Conservation (phyloP, 768 basidiomycete species). For the Tricholoma matsutake region DNA sequence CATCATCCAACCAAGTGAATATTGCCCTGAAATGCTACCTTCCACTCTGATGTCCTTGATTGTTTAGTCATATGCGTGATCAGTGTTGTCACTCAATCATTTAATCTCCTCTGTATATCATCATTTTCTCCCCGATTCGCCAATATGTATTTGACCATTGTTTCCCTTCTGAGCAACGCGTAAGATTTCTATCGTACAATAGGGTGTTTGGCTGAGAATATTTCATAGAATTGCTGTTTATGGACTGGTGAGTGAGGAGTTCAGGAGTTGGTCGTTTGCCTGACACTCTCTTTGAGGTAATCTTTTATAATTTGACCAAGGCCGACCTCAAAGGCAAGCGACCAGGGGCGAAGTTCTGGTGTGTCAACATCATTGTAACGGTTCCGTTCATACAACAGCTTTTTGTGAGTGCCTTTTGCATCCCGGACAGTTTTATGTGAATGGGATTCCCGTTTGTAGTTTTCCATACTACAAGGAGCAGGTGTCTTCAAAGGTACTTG, state of each 20-base stretch:
- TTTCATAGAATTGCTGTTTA: not conserved
- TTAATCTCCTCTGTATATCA: constrained; percentile 62
- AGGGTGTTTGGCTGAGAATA: not conserved
- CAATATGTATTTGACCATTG: constrained; percentile 58
- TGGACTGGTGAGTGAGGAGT: constrained; percentile 79
- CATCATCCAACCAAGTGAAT: constrained; percentile 51
- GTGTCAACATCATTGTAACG: constrained; percentile 83
- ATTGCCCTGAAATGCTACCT: not conserved
- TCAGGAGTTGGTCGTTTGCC: constrained; percentile 34
- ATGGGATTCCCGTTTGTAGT: constrained; percentile 34
- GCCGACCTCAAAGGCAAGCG: constrained; percentile 71
- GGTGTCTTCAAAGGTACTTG: constrained; percentile 56
- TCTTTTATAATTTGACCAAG: constrained; percentile 78
- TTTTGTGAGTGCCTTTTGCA: constrained; percentile 42
- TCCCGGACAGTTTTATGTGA: not conserved
- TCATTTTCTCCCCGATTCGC: constrained; percentile 59
- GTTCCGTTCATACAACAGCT: constrained; percentile 84
- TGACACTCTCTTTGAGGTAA: not conserved
- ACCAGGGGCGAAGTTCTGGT: constrained; percentile 79
- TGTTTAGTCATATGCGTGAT: constrained; percentile 54
- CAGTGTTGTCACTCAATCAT: constrained; percentile 73
- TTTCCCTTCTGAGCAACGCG: constrained; percentile 82
- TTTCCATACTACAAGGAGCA: constrained; percentile 55
- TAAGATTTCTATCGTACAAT: no score
- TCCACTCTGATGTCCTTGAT: not conserved